Evolutionary conservation across 1,284 basidiomycete genomes (phyloP).

Genomic region (Ustilago shanxiensis): DNA sequence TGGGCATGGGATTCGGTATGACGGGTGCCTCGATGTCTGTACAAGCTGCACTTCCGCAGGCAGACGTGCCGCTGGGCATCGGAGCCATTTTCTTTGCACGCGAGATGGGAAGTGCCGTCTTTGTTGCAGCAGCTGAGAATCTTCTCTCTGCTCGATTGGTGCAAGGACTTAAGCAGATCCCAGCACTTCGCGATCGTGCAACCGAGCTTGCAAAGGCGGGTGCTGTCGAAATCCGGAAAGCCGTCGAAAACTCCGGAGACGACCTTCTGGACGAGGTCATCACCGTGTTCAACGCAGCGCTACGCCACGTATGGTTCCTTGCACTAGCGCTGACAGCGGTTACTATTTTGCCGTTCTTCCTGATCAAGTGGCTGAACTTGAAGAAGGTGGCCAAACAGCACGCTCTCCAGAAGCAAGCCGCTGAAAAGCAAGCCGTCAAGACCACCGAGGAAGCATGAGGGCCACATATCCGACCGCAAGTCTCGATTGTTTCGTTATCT

Average conservation of each 20-base stretch:
- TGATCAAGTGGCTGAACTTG: slow-evolving; percentile 35
- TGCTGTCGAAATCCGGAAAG: slow-evolving; percentile 17
- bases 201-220: slow-evolving; percentile 14
- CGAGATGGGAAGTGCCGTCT: slow-evolving; percentile 34
- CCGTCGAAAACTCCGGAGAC: slow-evolving; percentile 11
- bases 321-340: slow-evolving; percentile 17
- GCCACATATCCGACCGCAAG: not conserved
- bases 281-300: slow-evolving; percentile 18
- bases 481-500: not conserved
- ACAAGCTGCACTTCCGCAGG: slow-evolving; percentile 18
- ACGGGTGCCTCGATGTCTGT: too few species aligned
- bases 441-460: slow-evolving; percentile 12
- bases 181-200: slow-evolving; percentile 8
- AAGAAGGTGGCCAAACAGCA: slow-evolving; percentile 20
- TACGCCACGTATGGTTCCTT: slow-evolving; percentile 33
- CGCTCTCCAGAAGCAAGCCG: slow-evolving; percentile 9
- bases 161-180: slow-evolving; percentile 15
- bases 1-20: too few species aligned
- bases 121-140: slow-evolving; percentile 26
- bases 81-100: slow-evolving; percentile 30
- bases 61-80: slow-evolving; percentile 22
- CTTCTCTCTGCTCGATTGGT: slow-evolving; percentile 16
- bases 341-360: slow-evolving; percentile 21
- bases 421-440: slow-evolving; percentile 1
- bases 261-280: slow-evolving; percentile 11